Evolutionary conservation across 495 filamentous ascomycete species (phyloP), one percentile per base, ranked within the genome.

Genomic region (Bathelium albidoporum): DNA sequence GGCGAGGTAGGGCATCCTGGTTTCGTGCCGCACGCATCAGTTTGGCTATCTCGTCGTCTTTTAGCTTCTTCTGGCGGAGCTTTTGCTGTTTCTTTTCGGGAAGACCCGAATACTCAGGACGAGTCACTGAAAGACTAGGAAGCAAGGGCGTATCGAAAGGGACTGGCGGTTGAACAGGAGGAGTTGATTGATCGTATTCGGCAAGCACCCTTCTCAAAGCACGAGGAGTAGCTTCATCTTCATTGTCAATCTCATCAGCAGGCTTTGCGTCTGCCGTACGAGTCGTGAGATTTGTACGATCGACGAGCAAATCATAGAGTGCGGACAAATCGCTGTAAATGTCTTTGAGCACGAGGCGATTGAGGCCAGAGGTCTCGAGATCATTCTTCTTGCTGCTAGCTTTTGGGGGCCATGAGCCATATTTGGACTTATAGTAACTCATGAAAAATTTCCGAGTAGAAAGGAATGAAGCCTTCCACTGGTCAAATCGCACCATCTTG

Each of bases 341-440:
- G 64, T 89, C 87, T 68, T 83, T 83, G 32, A 97, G 77, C 18
- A 95, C 86, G 59, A 89, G 76, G 3, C 94, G 83, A 71, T 96
- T 97, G 43, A 98, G 79, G 3, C 94, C 94, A 64, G 76, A 83
- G 66, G 90, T 90, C 20, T 88, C 87, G 55, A 95, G 94, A 12
- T 86, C 81, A 69, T 96, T 96, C 79, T 96, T 96, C 79, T 96
- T 97, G 43, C 85, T 60, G 59, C 80, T 83, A 0, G 90, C 91
- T 72, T 92, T 94, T 39, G 95, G 94, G 22, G 95, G 92, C 94
- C 94, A 98, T 59, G 87, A 86, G 43, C 95, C 95, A 71, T 95
- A 95, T 59, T 84, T 82, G 58, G 84, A 75, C 69, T 91, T 91
- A 74, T 94, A 95, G 75, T 90, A 89, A 59, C 79, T 77, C 59